These are phyloP conservation scores for Acidiella bohemica DNA, from an alignment of 495 filamentous ascomycete species.

Conservation along the genomic window DNA sequence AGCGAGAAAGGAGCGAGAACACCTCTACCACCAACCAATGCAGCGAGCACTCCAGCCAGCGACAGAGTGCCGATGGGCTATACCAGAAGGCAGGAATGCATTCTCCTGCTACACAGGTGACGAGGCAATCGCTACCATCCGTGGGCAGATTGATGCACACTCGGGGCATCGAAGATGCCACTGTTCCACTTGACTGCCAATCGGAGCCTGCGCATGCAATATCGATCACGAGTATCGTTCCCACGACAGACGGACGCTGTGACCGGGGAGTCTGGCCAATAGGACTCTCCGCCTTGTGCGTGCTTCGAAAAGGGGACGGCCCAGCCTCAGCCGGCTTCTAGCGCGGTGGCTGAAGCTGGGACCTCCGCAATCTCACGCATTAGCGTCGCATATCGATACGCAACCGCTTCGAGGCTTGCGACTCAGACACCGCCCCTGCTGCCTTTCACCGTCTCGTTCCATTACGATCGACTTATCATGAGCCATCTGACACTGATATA, in stretches of 20 bases:
- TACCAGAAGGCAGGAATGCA: no score
- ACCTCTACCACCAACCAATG: no score
- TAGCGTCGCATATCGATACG: constrained; percentile 9
- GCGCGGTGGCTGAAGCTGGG: constrained; percentile 9
- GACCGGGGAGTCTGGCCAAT: no score
- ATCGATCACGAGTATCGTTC: not conserved
- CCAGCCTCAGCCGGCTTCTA: constrained; percentile 5
- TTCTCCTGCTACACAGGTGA: no score
- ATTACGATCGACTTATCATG: not conserved
- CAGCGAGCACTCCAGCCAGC: no score
- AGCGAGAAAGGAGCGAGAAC: no score
- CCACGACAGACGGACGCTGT: not conserved
- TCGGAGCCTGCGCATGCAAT: not conserved
- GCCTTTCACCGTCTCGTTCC: not conserved
- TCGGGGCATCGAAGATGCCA: no score
- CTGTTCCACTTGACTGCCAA: no score
- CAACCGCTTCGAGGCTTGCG: not conserved
- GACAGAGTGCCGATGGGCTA: no score
- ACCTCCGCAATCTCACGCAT: constrained; percentile 18
- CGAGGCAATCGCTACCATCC: no score
- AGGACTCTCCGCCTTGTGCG: not conserved
- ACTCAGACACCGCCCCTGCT: constrained; percentile 6
- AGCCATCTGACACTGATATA: constrained; percentile 5
- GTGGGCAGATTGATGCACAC: no score
- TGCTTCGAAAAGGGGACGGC: constrained; percentile 6